These are phyloP conservation scores for Camellia sinensis DNA, from an alignment of 148 eudicot genomes.

Conservation along the genomic window DNA sequence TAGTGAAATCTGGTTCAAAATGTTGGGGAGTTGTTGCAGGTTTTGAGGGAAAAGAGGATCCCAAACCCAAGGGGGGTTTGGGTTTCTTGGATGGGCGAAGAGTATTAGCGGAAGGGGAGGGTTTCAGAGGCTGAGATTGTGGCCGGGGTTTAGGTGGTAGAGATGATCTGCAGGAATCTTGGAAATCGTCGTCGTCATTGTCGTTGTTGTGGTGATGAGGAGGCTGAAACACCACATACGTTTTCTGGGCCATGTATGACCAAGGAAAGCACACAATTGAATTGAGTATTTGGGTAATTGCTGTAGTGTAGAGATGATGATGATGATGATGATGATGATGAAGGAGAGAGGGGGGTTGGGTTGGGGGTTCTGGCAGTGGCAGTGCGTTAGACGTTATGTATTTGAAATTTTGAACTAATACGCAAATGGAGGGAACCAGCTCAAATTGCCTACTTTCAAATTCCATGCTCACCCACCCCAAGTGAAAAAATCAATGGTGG, in stretches of 20 bases:
- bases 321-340: no score
- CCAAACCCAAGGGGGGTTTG: background rate
- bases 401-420: no score
- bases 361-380: no score
- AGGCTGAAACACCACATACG: background rate
- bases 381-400: no score
- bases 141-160: slow-evolving; percentile 9
- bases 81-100: slow-evolving; percentile 15
- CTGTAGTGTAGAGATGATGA: no score
- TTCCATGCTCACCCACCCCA: no score
- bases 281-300: no score
- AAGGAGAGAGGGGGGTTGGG: no score
- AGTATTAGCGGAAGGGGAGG: slow-evolving; percentile 7
- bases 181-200: slow-evolving; percentile 32
- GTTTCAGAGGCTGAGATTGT: slow-evolving; percentile 9
- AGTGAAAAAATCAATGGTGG: no score
- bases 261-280: no score
- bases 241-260: background rate
- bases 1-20: background rate
- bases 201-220: background rate
- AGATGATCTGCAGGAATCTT: slow-evolving; percentile 18
- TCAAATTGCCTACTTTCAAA: no score
- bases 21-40: background rate
- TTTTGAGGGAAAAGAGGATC: background rate
- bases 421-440: no score